phyloP scores from a whole-genome alignment of 1,284 basidiomycete species.

The Hemileia vastatrix region DNA sequence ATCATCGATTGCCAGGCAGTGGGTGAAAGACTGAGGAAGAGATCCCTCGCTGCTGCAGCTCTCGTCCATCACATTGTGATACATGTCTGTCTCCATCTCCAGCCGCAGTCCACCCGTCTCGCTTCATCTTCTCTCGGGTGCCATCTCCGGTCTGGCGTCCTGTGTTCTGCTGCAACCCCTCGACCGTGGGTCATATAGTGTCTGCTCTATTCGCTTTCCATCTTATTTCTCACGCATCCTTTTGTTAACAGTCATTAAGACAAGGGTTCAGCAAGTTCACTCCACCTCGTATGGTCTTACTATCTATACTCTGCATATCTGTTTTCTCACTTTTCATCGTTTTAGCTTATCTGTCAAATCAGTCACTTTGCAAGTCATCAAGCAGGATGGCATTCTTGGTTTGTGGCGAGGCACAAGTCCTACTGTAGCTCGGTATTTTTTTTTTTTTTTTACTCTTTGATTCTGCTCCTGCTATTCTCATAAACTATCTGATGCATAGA shows the following conservation, averaged over 20 bases:
- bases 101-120: too few relatives aligned
- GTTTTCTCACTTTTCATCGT: neutral
- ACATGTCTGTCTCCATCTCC: too few relatives aligned
- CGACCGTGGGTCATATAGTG: neutral
- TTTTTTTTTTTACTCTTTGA: slow-evolving; percentile 29
- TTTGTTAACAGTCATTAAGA: slow-evolving; percentile 3
- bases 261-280: slow-evolving; percentile 8
- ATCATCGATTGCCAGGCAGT: too few relatives aligned
- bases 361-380: slow-evolving; percentile 40
- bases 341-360: neutral
- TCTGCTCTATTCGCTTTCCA: neutral
- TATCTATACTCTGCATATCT: neutral
- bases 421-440: slow-evolving; percentile 59
- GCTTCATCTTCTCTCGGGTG: neutral
- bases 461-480: neutral
- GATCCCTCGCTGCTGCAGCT: too few relatives aligned
- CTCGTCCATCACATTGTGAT: too few relatives aligned
- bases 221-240: neutral
- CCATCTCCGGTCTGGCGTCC: slow-evolving; percentile 8
- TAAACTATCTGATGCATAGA: neutral
- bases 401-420: slow-evolving; percentile 72
- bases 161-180: slow-evolving; percentile 9
- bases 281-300: neutral
- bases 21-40: too few relatives aligned
- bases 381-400: slow-evolving; percentile 46